These are phyloP conservation scores for Pisolithus thermaeus DNA, from an alignment of 1,284 basidiomycete genomes.

Conservation along the genomic window DNA sequence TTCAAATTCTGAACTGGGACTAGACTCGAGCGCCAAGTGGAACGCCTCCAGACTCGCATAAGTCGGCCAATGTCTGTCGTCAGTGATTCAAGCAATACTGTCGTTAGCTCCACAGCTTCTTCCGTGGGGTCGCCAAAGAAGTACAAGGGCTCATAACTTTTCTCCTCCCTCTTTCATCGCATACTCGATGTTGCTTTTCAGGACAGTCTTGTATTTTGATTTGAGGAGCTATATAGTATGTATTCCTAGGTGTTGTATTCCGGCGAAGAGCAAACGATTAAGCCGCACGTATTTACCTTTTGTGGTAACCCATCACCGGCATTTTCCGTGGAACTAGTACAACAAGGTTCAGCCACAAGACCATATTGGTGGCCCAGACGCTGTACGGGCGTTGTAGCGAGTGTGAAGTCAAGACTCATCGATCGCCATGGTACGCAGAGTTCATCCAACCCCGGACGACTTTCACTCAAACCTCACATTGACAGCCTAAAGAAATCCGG, in stretches of 20 bases:
- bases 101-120: constrained; percentile 16
- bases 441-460: background rate
- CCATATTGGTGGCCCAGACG: background rate
- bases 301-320: constrained; percentile 4
- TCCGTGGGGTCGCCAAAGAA: constrained; percentile 30
- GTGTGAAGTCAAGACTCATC: constrained; percentile 7
- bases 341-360: constrained; percentile 30
- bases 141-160: constrained; percentile 10
- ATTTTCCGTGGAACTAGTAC: constrained; percentile 22
- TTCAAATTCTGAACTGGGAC: constrained; percentile 4
- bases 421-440: constrained; percentile 20
- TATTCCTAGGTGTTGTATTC: constrained; percentile 1
- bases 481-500: constrained; percentile 92
- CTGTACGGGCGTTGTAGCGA: background rate
- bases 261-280: no score
- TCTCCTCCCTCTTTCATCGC: background rate
- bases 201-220: background rate
- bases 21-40: constrained; percentile 66
- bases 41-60: constrained; percentile 60
- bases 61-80: constrained; percentile 39
- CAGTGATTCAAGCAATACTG: constrained; percentile 17
- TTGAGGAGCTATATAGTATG: background rate
- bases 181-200: background rate
- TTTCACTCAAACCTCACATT: background rate
- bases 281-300: no score